Evolutionary conservation across 495 filamentous ascomycete species (phyloP), one percentile per base, ranked within the genome.

Genomic region (Podospora pseudocomata): DNA sequence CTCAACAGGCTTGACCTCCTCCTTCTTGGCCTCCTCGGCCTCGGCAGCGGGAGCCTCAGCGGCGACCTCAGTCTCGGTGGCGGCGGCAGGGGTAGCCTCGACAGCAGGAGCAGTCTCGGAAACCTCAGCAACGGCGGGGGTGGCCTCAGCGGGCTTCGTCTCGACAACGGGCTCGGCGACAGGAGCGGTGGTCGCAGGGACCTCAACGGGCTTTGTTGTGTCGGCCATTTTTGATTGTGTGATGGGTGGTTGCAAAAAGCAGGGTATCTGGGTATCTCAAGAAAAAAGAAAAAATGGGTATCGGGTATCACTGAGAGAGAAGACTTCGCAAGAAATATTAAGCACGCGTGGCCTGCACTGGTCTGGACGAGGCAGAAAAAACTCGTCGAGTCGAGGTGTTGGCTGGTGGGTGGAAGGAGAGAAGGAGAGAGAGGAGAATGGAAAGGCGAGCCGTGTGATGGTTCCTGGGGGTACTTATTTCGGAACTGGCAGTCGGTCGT

Each of bases 1-100:
- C 70, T 86, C 86, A 68, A 91, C 81, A 49, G 87, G 88, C 79
- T 90, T 88, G 44, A 79, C 87, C 68, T 85, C 83, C 68, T 83
- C 73, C 77, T 83, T 83, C 44, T 75, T 82, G 30, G 82, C 79
- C 65, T 86, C 83, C 71, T 82, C 82, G 26, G 86, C 77, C 78
- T 84, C 81, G 61, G 79, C 70, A n/a, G 82, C 76, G 73, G 87
- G 86, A 66, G 84, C 85, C 20, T 75, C 76, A 19, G 82, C 76
- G 73, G 87, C 86, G 66, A 84, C 84, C 63, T 81, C 75, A n/a
- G 74, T 76, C 28, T 75, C 77, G 62, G 80, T 76, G 67, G 83
- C 73, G 6, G 71, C 78, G 11, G 78, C 74, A 64, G 83, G 76
- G 70, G 80, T 71, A 66, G 81, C 80, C 66, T 79, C 82, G 71